A percentile compares a stretch with the other conserved stretches of the same genome.
Evolutionary conservation across 2,329 filamentous ascomycete species (phyloP).

Genomic region (Hysterium pulicare): DNA sequence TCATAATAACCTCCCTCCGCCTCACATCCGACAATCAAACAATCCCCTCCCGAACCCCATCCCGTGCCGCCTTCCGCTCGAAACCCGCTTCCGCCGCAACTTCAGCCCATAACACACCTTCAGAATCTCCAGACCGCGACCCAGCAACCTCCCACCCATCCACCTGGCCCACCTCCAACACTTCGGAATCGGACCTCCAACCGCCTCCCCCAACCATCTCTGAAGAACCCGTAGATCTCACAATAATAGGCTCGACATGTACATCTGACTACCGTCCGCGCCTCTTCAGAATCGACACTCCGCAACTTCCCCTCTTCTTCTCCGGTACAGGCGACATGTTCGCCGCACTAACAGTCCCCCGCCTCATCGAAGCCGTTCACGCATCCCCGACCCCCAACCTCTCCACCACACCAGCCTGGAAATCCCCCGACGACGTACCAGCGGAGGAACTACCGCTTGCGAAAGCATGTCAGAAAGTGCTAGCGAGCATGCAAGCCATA

Average conservation of each 20-base stretch:
- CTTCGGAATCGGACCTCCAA: not conserved
- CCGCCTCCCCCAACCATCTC: conserved; percentile 3
- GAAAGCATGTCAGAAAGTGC: conserved; percentile 76
- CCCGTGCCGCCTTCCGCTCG: conserved; percentile 34
- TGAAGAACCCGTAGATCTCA: conserved; percentile 47
- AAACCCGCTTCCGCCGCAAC: conserved; percentile 22
- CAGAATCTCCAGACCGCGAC: conserved; percentile 10
- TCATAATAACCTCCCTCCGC: conserved; percentile 88
- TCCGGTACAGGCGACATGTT: conserved; percentile 99
- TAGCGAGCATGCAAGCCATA: conserved; percentile 89
- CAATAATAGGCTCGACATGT: conserved; percentile 74
- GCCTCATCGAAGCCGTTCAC: conserved; percentile 77
- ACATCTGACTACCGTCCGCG: conserved; percentile 63
- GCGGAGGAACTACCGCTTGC: conserved; percentile 76
- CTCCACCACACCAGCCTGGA: conserved; percentile 62
- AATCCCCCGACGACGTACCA: conserved; percentile 67
- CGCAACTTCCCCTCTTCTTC: conserved; percentile 88
- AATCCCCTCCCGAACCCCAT: conserved; percentile 23
- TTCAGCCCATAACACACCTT: conserved; percentile 21
- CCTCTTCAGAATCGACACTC: conserved; percentile 85
- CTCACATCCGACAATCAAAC: conserved; percentile 55
- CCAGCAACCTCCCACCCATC: conserved; percentile 16
- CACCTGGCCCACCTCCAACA: not conserved
- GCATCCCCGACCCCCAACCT: conserved; percentile 46
- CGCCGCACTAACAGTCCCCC: conserved; percentile 81